Evolutionary conservation across 345 rosid species (phyloP), one percentile per base, ranked within the genome.

Genomic region (Toxicodendron radicans): DNA sequence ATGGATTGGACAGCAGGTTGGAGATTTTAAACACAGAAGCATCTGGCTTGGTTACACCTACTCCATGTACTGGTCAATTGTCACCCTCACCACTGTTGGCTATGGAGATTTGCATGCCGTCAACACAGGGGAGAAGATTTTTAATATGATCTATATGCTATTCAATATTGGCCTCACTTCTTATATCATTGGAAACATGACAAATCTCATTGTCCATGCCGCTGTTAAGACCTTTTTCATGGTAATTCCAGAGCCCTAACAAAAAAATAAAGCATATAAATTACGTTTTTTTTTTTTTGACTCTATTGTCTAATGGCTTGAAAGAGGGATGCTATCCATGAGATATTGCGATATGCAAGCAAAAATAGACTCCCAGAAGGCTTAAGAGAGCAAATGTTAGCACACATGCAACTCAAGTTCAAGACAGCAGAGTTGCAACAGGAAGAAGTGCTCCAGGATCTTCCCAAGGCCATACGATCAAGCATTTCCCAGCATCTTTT

Each of bases 321-420:
- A 46, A 87, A 92, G 98, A 95, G 99, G 80, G 88, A 88, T 76
- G 80, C 96, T 3, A 85, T 92, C 78, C 86, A 95, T 79, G 81
- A 91, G 75, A 83, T 95, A 71, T 65, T 92, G 86, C 83, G 88
- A 38, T 92, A 88, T 66, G 91, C 94, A 13, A 90, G 87, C 81
- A 92, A 92, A 83, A 95, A 92, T 32, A 75, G 91, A 78, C 84
- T 95, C 30, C 99, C 99, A 0, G 94, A 91, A 76, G 83, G 92
- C 54, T 70, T 92, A 82, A 90, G 85, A 70, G 96, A 93, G 83
- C 99, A 95, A 73, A 91, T 92, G 96, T 82, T 93, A 81, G 90
- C 96, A 16, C 95, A 95, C 76, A 87, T 91, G 90, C 94, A 91
- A 69, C 97, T 95, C 63, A 95, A 85, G 81, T 95, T 95, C 91